phyloP scores from a whole-genome alignment of 371 early-diverging fungal genomes.

The Lichtheimia hyalospora region DNA sequence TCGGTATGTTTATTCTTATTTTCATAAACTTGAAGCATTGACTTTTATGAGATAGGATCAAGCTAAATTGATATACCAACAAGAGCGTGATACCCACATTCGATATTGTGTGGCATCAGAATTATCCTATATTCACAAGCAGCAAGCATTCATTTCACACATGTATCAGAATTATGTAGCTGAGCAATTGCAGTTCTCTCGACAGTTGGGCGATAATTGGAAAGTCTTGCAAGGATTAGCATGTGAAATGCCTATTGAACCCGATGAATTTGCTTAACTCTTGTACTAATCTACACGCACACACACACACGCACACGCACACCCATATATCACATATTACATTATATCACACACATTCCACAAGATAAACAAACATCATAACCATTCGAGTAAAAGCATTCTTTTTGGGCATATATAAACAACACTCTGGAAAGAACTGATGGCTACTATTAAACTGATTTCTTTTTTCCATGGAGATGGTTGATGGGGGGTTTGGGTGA shows the following conservation, averaged over 20 bases:
- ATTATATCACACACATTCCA: no score
- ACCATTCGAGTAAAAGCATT: no score
- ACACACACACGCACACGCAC: not conserved
- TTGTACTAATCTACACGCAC: not conserved
- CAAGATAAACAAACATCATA: no score
- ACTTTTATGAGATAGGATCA: constrained; percentile 13
- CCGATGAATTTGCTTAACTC: constrained; percentile 16
- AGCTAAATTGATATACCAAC: constrained; percentile 22
- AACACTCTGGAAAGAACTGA: no score
- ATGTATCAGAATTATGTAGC: constrained; percentile 65
- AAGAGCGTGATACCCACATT: constrained; percentile 35
- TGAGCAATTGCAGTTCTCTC: constrained; percentile 55
- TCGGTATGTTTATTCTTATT: constrained; percentile 26
- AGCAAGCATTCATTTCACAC: constrained; percentile 44
- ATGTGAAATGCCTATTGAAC: constrained; percentile 20
- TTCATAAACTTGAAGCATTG: not conserved
- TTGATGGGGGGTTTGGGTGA: no score
- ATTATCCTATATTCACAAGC: constrained; percentile 40
- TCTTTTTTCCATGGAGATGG: no score
- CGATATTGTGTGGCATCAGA: constrained; percentile 34
- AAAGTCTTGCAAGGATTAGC: constrained; percentile 40
- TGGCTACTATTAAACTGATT: no score
- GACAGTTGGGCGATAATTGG: constrained; percentile 61
- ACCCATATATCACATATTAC: not conserved
- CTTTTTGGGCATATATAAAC: no score